These are phyloP conservation scores for Ilyonectria destructans DNA, from an alignment of 2,329 filamentous ascomycete genomes.

Conservation along the genomic window DNA sequence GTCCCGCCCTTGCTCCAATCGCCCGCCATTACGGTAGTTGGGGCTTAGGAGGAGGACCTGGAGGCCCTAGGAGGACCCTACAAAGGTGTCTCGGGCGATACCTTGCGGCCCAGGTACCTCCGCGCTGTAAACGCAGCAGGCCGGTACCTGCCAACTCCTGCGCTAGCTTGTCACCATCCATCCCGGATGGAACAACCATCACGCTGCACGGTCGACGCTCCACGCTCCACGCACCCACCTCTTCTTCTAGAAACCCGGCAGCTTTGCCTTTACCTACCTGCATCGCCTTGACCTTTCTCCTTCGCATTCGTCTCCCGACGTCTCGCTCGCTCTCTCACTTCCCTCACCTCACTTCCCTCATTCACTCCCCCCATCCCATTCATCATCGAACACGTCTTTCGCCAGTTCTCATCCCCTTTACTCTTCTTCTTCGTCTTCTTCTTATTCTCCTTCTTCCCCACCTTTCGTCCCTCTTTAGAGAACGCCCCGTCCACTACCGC, in stretches of 20 bases:
- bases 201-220: background rate
- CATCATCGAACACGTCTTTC: slow-evolving; percentile 2
- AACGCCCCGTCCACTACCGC: slow-evolving; percentile 37
- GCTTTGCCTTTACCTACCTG: slow-evolving; percentile 21
- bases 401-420: background rate
- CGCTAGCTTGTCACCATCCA: background rate
- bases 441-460: slow-evolving; percentile 27
- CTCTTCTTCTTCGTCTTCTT: slow-evolving; percentile 9
- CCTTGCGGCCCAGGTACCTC: background rate
- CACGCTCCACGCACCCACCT: background rate
- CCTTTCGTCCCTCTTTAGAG: slow-evolving; percentile 31
- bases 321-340: slow-evolving; percentile 13
- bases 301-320: slow-evolving; percentile 14
- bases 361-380: slow-evolving; percentile 8
- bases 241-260: slow-evolving; percentile 34
- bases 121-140: background rate
- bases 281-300: slow-evolving; percentile 22
- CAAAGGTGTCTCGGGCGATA: slow-evolving; percentile 3
- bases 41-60: background rate
- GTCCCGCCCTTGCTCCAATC: slow-evolving; percentile 4
- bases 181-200: background rate
- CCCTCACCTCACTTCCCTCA: slow-evolving; percentile 15
- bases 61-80: slow-evolving; percentile 1
- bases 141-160: background rate
- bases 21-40: slow-evolving; percentile 14